These are phyloP conservation scores for Chytriomyces sp. DNA, from an alignment of 192 early-diverging fungal species.

Conservation along the genomic window DNA sequence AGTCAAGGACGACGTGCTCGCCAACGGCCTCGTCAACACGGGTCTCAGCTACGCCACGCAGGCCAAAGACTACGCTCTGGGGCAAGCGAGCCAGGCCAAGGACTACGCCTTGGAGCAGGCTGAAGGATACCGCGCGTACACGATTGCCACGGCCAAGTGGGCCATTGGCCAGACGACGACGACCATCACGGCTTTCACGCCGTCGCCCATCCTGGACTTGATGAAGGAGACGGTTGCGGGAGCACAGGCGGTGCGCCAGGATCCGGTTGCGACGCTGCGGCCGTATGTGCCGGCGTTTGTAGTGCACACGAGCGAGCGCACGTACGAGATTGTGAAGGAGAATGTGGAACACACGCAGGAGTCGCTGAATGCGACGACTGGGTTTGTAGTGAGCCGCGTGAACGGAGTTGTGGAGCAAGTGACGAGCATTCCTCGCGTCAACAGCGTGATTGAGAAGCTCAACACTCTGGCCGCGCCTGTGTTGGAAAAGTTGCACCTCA, in stretches of 20 bases:
- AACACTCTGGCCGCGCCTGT: slow-evolving; percentile 42
- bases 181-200: slow-evolving; percentile 53
- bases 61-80: background rate
- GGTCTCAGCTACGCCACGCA: background rate
- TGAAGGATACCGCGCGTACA: slow-evolving; percentile 6
- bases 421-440: slow-evolving; percentile 42
- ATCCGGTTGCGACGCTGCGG: slow-evolving; percentile 51
- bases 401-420: slow-evolving; percentile 48
- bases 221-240: slow-evolving; percentile 29
- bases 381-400: slow-evolving; percentile 40
- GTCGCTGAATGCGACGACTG: slow-evolving; percentile 30
- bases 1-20: slow-evolving; percentile 38
- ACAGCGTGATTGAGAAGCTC: slow-evolving; percentile 46
- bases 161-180: slow-evolving; percentile 51
- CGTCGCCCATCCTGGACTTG: slow-evolving; percentile 45
- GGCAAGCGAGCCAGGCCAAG: slow-evolving; percentile 3
- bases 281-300: slow-evolving; percentile 52
- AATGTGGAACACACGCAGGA: slow-evolving; percentile 36
- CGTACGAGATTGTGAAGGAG: slow-evolving; percentile 46
- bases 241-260: slow-evolving; percentile 35
- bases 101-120: slow-evolving; percentile 13
- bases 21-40: slow-evolving; percentile 42
- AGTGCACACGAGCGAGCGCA: slow-evolving; percentile 47
- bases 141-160: slow-evolving; percentile 41
- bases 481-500: slow-evolving; percentile 25